phyloP scores from a whole-genome alignment of 257 asterid species.

The Salvia hispanica region DNA sequence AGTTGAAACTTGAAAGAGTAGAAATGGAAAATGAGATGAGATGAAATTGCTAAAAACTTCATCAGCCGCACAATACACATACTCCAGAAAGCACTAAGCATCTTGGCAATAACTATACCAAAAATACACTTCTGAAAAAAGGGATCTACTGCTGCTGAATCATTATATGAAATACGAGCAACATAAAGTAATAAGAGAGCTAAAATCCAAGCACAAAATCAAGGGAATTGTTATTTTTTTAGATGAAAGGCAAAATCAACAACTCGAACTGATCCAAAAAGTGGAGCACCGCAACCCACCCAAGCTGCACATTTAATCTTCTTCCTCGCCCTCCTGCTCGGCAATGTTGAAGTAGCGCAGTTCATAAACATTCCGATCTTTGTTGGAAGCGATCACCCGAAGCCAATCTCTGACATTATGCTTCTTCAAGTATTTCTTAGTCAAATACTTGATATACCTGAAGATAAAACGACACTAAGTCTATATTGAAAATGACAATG shows the following conservation, averaged over 20 bases:
- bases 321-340: slow-evolving; percentile 73
- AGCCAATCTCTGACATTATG: slow-evolving; percentile 85
- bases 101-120: not conserved
- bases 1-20: too few relatives aligned
- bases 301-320: slow-evolving; percentile 38
- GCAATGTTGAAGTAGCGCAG: slow-evolving; percentile 85
- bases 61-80: not conserved
- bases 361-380: slow-evolving; percentile 71
- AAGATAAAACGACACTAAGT: not conserved
- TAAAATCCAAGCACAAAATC: slow-evolving; percentile 28
- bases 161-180: slow-evolving; percentile 7
- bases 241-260: slow-evolving; percentile 13
- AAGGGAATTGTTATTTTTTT: slow-evolving; percentile 18
- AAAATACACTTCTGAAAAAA: not conserved
- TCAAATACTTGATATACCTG: slow-evolving; percentile 75
- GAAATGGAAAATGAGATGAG: too few relatives aligned
- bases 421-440: slow-evolving; percentile 83
- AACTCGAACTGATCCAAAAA: slow-evolving; percentile 33
- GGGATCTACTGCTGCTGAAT: slow-evolving; percentile 17
- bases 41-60: too few relatives aligned
- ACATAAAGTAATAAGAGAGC: slow-evolving; percentile 19
- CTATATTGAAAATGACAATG: not conserved
- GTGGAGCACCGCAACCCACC: not conserved
- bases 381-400: slow-evolving; percentile 79
- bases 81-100: not conserved